phyloP scores from a whole-genome alignment of 257 asterid species.

The Capsicum rhomboideum region DNA sequence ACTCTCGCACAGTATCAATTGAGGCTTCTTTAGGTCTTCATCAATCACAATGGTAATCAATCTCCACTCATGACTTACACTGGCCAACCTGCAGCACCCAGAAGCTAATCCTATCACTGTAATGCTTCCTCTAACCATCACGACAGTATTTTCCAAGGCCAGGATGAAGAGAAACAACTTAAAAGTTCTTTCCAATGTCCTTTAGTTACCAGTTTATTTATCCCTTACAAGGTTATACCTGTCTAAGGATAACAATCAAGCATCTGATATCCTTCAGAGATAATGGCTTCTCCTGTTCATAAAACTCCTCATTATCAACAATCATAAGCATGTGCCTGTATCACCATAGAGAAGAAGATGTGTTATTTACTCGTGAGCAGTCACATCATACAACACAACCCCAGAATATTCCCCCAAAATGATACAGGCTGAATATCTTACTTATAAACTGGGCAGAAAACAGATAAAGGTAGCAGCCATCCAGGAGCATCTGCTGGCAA shows the following conservation, averaged over 20 bases:
- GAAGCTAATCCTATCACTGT: background rate
- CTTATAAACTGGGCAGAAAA: slow-evolving; percentile 95
- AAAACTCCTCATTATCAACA: slow-evolving; percentile 95
- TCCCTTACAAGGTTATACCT: slow-evolving; percentile 38
- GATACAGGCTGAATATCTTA: slow-evolving; percentile 26
- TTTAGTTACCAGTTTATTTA: background rate
- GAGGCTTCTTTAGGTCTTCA: background rate
- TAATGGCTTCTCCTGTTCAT: slow-evolving; percentile 89
- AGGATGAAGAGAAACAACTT: background rate
- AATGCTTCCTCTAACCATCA: background rate
- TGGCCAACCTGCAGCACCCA: background rate
- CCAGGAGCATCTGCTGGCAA: slow-evolving; percentile 70
- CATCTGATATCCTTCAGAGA: slow-evolving; percentile 67
- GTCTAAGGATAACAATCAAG: slow-evolving; percentile 78
- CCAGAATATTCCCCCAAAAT: slow-evolving; percentile 1
- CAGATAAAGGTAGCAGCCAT: slow-evolving; percentile 82
- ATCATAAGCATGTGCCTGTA: slow-evolving; percentile 90
- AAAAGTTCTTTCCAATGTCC: background rate
- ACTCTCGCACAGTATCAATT: background rate
- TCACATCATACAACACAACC: background rate
- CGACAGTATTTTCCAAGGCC: background rate
- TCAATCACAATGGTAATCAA: background rate
- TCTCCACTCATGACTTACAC: background rate
- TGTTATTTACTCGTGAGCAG: slow-evolving; percentile 11
- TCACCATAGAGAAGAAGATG: slow-evolving; percentile 14